phyloP scores from a whole-genome alignment of 2,329 filamentous ascomycete genomes.

The Penicillium janthinellum region DNA sequence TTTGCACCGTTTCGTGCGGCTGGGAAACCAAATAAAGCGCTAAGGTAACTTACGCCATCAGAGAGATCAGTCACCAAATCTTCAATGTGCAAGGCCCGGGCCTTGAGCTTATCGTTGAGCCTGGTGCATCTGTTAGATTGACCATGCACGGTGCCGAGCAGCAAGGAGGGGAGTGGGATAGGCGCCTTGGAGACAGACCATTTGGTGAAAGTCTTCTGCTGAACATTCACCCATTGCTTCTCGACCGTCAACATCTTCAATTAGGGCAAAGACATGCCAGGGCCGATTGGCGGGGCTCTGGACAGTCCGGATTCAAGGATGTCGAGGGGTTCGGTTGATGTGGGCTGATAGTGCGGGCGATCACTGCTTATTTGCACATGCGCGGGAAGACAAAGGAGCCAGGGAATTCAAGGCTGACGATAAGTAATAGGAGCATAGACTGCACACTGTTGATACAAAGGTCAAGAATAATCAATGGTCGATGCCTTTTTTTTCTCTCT shows the following conservation, averaged over 20 bases:
- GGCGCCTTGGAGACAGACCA: slow-evolving; percentile 58
- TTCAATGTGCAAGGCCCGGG: slow-evolving; percentile 75
- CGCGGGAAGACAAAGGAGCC: background rate
- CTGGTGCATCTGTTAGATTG: slow-evolving; percentile 48
- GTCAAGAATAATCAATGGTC: background rate
- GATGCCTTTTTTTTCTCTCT: background rate
- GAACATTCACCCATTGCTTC: slow-evolving; percentile 72
- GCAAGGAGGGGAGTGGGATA: slow-evolving; percentile 1
- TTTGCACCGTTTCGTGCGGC: background rate
- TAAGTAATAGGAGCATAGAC: too few species aligned
- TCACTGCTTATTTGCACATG: background rate
- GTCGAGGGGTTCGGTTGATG: slow-evolving; percentile 5
- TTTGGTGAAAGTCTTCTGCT: slow-evolving; percentile 99
- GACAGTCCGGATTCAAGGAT: slow-evolving; percentile 10
- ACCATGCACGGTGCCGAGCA: background rate
- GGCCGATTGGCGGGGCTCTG: slow-evolving; percentile 25
- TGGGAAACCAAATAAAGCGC: background rate
- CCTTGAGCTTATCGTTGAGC: slow-evolving; percentile 93
- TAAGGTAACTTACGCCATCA: slow-evolving; percentile 72
- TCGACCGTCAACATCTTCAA: slow-evolving; percentile 54
- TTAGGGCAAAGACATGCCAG: slow-evolving; percentile 33
- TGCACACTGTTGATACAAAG: background rate
- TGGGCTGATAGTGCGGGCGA: slow-evolving; percentile 5
- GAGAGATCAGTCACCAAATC: slow-evolving; percentile 88
- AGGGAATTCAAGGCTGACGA: background rate